phyloP scores from a whole-genome alignment of 306 rosid genomes.

The Malus asiatica region DNA sequence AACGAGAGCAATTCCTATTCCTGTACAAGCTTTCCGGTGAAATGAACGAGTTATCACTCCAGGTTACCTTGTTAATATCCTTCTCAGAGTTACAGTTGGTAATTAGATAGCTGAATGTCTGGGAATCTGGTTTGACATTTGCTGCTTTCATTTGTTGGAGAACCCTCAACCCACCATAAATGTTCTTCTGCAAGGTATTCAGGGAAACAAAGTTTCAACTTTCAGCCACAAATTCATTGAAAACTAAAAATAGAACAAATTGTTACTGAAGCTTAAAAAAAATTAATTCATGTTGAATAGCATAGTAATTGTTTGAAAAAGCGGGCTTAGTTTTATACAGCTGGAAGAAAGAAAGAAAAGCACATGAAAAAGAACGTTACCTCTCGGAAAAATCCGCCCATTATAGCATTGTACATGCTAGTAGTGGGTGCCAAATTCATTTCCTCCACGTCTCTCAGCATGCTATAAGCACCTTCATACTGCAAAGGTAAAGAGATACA shows the following conservation, averaged over 20 bases:
- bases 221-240: neutral
- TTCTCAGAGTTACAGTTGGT: conserved; percentile 52
- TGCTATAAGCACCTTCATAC: conserved; percentile 58
- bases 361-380: conserved; percentile 35
- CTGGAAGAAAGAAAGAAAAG: neutral
- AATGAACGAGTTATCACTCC: neutral
- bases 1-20: too few species aligned
- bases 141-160: conserved; percentile 56
- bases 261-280: neutral
- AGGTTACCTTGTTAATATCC: conserved; percentile 52
- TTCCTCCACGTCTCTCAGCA: conserved; percentile 48
- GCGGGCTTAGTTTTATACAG: neutral
- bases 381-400: conserved; percentile 90
- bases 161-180: conserved; percentile 41
- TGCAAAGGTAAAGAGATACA: conserved; percentile 30
- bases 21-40: too few species aligned
- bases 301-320: neutral
- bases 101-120: conserved; percentile 58
- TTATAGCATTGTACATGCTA: conserved; percentile 68
- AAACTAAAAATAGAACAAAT: conserved; percentile 7
- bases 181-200: conserved; percentile 54
- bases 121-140: conserved; percentile 58
- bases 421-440: conserved; percentile 39
- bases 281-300: neutral
- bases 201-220: neutral